A percentile compares a stretch with the other conserved stretches of the same genome.
These are phyloP conservation scores for Luffa acutangula DNA, from an alignment of 306 rosid species.

Conservation along the genomic window DNA sequence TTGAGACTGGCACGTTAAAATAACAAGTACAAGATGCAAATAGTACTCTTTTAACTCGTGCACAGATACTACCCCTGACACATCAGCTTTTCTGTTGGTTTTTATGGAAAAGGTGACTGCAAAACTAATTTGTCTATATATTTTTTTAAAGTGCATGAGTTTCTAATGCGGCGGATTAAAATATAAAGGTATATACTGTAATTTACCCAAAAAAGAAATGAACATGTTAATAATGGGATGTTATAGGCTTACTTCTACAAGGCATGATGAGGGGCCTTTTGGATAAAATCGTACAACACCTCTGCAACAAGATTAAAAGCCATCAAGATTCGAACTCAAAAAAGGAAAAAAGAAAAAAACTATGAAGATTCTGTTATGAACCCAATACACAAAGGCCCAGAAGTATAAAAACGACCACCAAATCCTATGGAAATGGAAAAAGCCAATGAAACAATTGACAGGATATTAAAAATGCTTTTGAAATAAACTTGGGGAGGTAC, in stretches of 20 bases:
- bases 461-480: neutral
- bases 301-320: conserved; percentile 45
- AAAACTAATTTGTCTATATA: neutral
- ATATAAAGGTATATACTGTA: neutral
- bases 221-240: neutral
- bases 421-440: neutral
- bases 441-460: neutral
- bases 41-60: neutral
- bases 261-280: conserved; percentile 73
- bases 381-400: neutral
- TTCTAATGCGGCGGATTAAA: neutral
- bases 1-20: neutral
- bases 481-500: conserved; percentile 17
- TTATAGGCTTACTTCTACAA: conserved; percentile 63
- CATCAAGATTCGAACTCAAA: conserved; percentile 28
- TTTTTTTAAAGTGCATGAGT: neutral
- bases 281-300: conserved; percentile 97
- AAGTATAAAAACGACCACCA: neutral
- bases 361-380: conserved; percentile 10
- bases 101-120: neutral
- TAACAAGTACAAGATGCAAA: neutral
- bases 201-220: neutral
- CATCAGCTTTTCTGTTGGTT: neutral
- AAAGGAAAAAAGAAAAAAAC: conserved; percentile 13
- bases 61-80: neutral